Base-by-base conservation (phyloP, 1,139 yeast species). In the Taiozyma sp. region DNA sequence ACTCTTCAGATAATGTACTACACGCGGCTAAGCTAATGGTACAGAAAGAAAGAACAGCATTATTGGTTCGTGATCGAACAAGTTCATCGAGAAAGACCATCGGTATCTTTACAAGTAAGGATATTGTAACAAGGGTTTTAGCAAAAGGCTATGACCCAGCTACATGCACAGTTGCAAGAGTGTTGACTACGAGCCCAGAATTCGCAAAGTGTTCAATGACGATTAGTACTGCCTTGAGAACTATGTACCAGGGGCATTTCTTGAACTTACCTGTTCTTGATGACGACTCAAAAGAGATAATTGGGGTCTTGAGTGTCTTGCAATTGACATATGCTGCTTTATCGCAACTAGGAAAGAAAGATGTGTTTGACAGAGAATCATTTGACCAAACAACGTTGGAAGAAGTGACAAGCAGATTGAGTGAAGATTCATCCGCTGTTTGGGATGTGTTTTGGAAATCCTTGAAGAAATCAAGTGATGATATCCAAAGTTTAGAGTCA, bases 181-280 rank as follows among this genome's bases (percentile, higher is more conserved):
- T 72, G 1, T 67, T 73, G 67, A 73, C 76, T 0, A 67, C 75
- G 3, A 69, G 70, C 47, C 77, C 77, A 0, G 71, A 71, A 48
- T 72, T 69, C 64, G 76, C 76, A 1, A 65, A 62, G 32, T 68
- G 66, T 39, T 54, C 61, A 13, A 56, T 69, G 55, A 68, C 68
- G 2, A 68, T 73, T n/a, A 70, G 71, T 48, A 65, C 69, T 12
- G 76, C 76, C 8, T 56, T 73, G 46, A 63, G 74, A 53, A 56
- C 71, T 51, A 73, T 73, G 77, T 72, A 70, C 52, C 73, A 70
- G 45, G 77, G 76, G 0, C 70, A 71, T 51, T 73, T 69, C 48
- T 51, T 73, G 45, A 73, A 71, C 50, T 54, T 73, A 47, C 77
- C 77, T 0, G 70, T 72, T 8, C 65, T 65, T 40, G 63, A 67